A percentile compares a stretch with the other conserved stretches of the same genome.
Conservation (phyloP, 768 basidiomycete species). For the Suillus placidus region DNA sequence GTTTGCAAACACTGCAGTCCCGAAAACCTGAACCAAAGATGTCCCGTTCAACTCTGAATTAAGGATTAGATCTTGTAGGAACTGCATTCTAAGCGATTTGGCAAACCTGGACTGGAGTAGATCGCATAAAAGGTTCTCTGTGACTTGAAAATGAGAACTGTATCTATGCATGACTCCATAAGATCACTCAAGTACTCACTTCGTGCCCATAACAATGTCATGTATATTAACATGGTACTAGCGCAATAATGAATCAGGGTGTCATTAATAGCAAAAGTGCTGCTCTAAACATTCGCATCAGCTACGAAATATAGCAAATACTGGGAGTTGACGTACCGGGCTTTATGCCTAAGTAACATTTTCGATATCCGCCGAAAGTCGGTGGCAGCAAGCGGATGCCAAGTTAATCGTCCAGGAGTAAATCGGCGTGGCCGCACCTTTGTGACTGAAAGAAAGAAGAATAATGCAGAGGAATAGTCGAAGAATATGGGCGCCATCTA, state of each 20-base stretch:
- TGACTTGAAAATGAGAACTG: conserved; percentile 41
- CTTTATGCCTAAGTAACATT: conserved; percentile 36
- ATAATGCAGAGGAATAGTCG: conserved; percentile 27
- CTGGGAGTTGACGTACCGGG: not conserved
- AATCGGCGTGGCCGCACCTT: conserved; percentile 51
- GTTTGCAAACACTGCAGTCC: not conserved
- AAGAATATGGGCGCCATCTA: conserved; percentile 46
- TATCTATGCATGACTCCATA: no score
- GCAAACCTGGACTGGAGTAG: conserved; percentile 47
- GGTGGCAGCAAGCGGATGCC: conserved; percentile 62
- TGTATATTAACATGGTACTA: not conserved
- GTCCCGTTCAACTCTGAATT: conserved; percentile 24
- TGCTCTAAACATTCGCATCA: conserved; percentile 24
- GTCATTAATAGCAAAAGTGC: conserved; percentile 61
- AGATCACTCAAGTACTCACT: conserved; percentile 31
- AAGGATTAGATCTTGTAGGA: conserved; percentile 66
- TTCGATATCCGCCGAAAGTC: conserved; percentile 57
- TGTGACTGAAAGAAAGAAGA: conserved; percentile 47
- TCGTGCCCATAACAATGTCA: conserved; percentile 76
- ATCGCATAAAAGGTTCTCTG: conserved; percentile 77
- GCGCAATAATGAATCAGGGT: conserved; percentile 57
- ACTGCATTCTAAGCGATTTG: conserved; percentile 56
- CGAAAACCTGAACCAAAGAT: not conserved
- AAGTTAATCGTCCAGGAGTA: conserved; percentile 61
- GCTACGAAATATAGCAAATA: conserved; percentile 19